phyloP scores from a whole-genome alignment of 2,329 filamentous ascomycete genomes.

The Calonectria honghensis region DNA sequence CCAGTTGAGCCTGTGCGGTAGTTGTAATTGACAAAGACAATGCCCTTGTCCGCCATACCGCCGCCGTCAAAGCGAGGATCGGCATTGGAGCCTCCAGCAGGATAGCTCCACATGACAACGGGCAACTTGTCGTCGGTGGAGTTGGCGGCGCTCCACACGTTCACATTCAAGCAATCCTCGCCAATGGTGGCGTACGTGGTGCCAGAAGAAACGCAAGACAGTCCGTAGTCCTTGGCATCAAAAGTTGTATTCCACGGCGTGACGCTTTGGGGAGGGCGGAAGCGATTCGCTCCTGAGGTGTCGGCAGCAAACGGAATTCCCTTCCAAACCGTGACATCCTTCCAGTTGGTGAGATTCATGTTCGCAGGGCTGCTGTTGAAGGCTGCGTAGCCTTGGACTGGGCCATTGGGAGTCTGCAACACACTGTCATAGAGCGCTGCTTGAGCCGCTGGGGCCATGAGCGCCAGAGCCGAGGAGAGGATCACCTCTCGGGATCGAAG shows the following conservation, averaged over 20 bases:
- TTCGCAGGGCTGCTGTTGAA: constrained; percentile 27
- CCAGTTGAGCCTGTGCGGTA: constrained; percentile 6
- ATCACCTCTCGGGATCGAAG: constrained; percentile 5
- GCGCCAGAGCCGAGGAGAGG: background rate
- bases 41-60: constrained; percentile 23
- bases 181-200: constrained; percentile 2
- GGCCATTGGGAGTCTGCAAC: constrained; percentile 8
- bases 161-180: constrained; percentile 4
- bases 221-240: constrained; percentile 9
- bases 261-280: constrained; percentile 17
- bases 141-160: constrained; percentile 43
- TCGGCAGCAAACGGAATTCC: constrained; percentile 43
- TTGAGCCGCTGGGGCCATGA: constrained; percentile 5
- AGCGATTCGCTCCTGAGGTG: constrained; percentile 33
- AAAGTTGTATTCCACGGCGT: constrained; percentile 17
- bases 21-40: constrained; percentile 17
- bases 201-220: constrained; percentile 7
- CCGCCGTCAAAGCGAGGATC: constrained; percentile 27
- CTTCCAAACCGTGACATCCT: constrained; percentile 45
- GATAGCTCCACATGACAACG: constrained; percentile 54
- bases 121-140: constrained; percentile 53
- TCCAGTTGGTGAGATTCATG: constrained; percentile 34
- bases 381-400: constrained; percentile 30
- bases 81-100: constrained; percentile 29
- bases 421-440: constrained; percentile 3